Evolutionary conservation across 176 grass and related monocot species (phyloP).

Genomic region (Microstegium vimineum): DNA sequence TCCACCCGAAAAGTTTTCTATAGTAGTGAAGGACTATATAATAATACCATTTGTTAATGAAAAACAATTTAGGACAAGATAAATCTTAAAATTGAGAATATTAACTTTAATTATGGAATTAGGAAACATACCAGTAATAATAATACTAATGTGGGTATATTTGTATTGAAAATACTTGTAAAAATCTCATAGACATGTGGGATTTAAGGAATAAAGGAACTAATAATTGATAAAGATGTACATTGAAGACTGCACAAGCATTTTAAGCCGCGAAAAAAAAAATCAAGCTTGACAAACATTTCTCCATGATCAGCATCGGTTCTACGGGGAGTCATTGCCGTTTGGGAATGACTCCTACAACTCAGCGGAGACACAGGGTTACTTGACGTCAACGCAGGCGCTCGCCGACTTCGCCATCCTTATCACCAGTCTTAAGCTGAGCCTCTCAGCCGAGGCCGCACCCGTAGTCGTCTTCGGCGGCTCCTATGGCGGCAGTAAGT

Average conservation of each 20-base stretch:
- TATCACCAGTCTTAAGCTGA: conserved; percentile 73
- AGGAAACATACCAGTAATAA: no score
- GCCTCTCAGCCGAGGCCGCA: conserved; percentile 65
- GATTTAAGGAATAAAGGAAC: no score
- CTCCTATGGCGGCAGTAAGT: conserved; percentile 91
- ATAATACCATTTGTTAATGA: no score
- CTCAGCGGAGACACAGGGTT: conserved; percentile 50
- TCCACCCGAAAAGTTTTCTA: background rate
- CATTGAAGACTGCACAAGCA: background rate
- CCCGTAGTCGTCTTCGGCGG: conserved; percentile 90
- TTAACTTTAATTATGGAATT: no score
- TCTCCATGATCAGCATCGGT: conserved; percentile 57
- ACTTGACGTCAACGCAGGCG: conserved; percentile 92
- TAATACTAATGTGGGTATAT: no score
- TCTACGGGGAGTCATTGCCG: conserved; percentile 83
- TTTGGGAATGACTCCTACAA: conserved; percentile 76
- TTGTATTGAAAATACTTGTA: no score
- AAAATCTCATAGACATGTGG: no score
- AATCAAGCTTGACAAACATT: background rate
- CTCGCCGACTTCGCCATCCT: conserved; percentile 85
- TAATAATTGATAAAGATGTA: no score
- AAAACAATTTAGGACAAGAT: background rate
- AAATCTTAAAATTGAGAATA: background rate
- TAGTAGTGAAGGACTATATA: background rate
- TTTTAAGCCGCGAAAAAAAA: background rate